Evolutionary conservation across 352 stramenopile genomes (phyloP).

Genomic region (Blastocystis sp.): DNA sequence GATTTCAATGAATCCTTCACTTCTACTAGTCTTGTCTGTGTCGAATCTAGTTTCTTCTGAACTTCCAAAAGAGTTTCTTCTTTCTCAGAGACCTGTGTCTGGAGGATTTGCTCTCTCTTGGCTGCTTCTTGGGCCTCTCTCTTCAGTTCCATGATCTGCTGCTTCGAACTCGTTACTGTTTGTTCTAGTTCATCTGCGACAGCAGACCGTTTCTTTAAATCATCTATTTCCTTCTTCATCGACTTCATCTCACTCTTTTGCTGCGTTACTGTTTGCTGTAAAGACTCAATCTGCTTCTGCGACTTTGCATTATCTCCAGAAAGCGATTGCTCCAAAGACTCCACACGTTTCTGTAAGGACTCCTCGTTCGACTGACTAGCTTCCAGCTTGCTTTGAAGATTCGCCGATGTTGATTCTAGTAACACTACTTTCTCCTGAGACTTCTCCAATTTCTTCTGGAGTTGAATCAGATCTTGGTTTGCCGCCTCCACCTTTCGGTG

Average conservation of each 20-base stretch:
- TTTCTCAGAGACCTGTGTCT: neutral
- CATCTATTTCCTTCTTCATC: neutral
- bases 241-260: neutral
- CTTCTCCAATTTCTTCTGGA: conserved; percentile 40
- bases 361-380: neutral
- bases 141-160: neutral
- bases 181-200: neutral
- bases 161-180: neutral
- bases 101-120: neutral
- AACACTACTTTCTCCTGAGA: neutral
- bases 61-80: neutral
- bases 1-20: neutral
- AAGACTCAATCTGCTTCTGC: conserved; percentile 29
- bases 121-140: neutral
- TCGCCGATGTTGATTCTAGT: neutral
- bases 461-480: neutral
- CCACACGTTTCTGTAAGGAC: neutral
- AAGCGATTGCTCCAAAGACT: conserved; percentile 1
- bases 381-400: neutral
- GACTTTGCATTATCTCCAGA: conserved; percentile 6
- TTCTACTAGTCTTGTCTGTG: neutral
- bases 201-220: neutral
- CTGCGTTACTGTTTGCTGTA: neutral
- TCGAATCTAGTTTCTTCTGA: neutral
- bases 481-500: neutral